Base-by-base conservation (phyloP, 495 filamentous ascomycete species). In the Neurospora sp. region DNA sequence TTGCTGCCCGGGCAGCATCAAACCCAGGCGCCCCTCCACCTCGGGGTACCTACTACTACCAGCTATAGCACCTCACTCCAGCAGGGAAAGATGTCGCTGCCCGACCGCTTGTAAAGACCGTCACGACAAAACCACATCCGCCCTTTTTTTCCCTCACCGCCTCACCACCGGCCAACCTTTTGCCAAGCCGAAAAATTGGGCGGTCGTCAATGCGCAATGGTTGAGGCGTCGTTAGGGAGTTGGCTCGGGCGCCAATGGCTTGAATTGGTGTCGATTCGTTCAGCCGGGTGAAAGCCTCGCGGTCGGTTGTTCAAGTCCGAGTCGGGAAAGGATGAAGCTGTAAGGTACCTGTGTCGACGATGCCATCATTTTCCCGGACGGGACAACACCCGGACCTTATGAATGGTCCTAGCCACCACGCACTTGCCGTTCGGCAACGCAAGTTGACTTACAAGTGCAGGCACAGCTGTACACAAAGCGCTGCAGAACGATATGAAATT, bases 171-270 rank as follows among this genome's bases (percentile, higher is more conserved):
- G 71, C 44, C 69, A 69, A 65, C 72, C 71, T 38, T 42, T 71
- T 44, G 61, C 68, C 74, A 35, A 38, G 69, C 69, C 71, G 53
- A 71, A 41, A 61, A 71, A 71, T 73, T 39, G 69, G 31, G 46
- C 46, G 69, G 68, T 76, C 71, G 73, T 70, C 70, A 38, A 70
- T 65, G 22, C 44, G 46, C 42, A 39, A 38, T 37, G 44, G 39
- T 61, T 74, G 40, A 59, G 40, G 39, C 70, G 20, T 72, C 48
- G 14, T 41, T 61, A n/a, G 53, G 39, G 61, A 69, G n/a, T 76
- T 77, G 77, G 42, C 70, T 76, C 70, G 73, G 70, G 70, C 68
- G 72, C 74, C 76, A 78, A 78, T 78, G 77, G 76, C 76, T 74
- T 46, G 65, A 70, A 65, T 69, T 73, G 71, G 12, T 61, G 72